A percentile compares a stretch with the other conserved stretches of the same genome.
These are phyloP conservation scores for Gossypium bickii DNA, from an alignment of 345 rosid genomes.

Conservation along the genomic window DNA sequence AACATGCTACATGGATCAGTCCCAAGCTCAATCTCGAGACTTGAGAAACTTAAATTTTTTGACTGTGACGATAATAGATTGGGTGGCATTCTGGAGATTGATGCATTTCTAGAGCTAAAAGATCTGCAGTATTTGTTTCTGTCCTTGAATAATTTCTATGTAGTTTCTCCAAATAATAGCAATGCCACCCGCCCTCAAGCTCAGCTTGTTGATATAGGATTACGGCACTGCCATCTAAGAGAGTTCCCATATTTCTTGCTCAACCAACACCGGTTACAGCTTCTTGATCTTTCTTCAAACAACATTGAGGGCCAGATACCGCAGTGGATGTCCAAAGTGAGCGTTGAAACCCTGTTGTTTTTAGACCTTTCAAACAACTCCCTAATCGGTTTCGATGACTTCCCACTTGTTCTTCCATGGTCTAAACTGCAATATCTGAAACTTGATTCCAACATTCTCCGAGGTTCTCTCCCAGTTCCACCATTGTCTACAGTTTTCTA, in stretches of 20 bases:
- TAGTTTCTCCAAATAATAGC: neutral
- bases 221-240: neutral
- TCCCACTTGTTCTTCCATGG: constrained; percentile 17
- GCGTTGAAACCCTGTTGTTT: neutral
- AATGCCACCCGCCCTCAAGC: neutral
- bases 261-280: neutral
- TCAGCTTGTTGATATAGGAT: neutral
- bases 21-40: constrained; percentile 9
- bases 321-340: constrained; percentile 5
- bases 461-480: constrained; percentile 18
- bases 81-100: constrained; percentile 7
- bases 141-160: neutral
- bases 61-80: neutral
- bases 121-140: neutral
- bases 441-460: neutral
- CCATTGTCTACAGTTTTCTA: neutral
- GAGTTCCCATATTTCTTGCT: constrained; percentile 3
- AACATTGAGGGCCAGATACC: constrained; percentile 7
- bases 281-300: constrained; percentile 12
- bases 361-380: constrained; percentile 14
- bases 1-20: constrained; percentile 14
- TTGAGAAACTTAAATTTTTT: neutral
- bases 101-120: neutral
- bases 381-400: constrained; percentile 11
- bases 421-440: neutral